Conservation (phyloP, 2,329 filamentous ascomycete species). For the Alternaria hordeiaustralica region DNA sequence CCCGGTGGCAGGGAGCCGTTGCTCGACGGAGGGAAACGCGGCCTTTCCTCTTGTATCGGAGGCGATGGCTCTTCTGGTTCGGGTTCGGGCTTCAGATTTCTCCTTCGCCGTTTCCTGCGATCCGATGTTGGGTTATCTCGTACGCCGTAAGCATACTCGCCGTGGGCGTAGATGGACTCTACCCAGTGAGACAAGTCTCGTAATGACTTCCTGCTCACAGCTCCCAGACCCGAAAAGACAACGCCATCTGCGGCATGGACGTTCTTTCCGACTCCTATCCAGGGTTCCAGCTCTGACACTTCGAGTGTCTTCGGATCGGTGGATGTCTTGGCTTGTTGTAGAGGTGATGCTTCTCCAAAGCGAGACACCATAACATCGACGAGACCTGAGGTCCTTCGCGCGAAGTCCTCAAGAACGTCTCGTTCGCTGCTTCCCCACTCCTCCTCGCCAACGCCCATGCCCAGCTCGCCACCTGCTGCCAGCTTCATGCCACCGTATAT, state of each 20-base stretch:
- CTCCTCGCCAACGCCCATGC: constrained; percentile 93
- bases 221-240: constrained; percentile 82
- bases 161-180: constrained; percentile 84
- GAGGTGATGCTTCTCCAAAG: constrained; percentile 68
- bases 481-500: constrained; percentile 86
- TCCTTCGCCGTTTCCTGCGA: constrained; percentile 58
- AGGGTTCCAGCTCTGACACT: constrained; percentile 54
- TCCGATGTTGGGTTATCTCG: constrained; percentile 76
- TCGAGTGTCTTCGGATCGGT: constrained; percentile 30
- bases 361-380: constrained; percentile 87
- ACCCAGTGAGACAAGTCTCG: constrained; percentile 82
- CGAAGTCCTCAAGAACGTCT: constrained; percentile 90
- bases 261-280: constrained; percentile 76
- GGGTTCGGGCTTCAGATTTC: constrained; percentile 32
- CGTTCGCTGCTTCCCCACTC: constrained; percentile 92
- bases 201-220: constrained; percentile 73
- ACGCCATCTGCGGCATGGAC: constrained; percentile 79
- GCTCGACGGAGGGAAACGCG: constrained; percentile 8
- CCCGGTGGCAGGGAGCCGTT: constrained; percentile 35
- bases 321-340: constrained; percentile 33
- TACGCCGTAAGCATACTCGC: constrained; percentile 83
- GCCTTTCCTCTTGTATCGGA: constrained; percentile 3
- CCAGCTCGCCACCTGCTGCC: constrained; percentile 87
- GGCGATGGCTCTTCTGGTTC: constrained; percentile 4
- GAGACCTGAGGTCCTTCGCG: constrained; percentile 78